These are phyloP conservation scores for Termitomyces sp. DNA, from an alignment of 768 basidiomycete genomes.

Conservation along the genomic window DNA sequence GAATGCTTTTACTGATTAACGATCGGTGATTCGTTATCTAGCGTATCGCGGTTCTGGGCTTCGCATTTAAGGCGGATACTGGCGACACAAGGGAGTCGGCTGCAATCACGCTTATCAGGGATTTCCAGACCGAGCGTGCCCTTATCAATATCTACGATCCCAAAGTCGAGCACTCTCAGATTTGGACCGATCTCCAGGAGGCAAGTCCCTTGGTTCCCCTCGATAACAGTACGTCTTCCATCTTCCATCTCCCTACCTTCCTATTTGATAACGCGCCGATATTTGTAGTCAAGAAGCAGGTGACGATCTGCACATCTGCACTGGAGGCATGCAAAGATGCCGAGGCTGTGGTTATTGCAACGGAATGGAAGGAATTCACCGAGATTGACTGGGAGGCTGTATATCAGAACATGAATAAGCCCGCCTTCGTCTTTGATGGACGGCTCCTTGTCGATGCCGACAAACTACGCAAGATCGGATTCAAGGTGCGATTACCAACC, in stretches of 20 bases:
- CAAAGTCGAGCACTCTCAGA: conserved; percentile 78
- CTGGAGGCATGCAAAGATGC: conserved; percentile 84
- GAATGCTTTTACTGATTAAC: background rate
- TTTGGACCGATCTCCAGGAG: conserved; percentile 76
- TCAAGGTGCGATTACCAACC: conserved; percentile 52
- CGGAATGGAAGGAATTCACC: conserved; percentile 97
- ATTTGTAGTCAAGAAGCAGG: conserved; percentile 75
- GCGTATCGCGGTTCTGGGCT: conserved; percentile 95
- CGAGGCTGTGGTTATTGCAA: conserved; percentile 93
- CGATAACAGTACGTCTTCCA: conserved; percentile 54
- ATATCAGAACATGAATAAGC: conserved; percentile 89
- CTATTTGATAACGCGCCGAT: background rate
- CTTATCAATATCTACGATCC: conserved; percentile 89
- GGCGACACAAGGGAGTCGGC: conserved; percentile 98
- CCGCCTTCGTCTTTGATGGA: conserved; percentile 97
- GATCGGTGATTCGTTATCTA: conserved; percentile 14
- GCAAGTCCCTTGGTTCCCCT: conserved; percentile 60
- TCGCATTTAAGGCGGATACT: conserved; percentile 99
- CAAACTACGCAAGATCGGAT: conserved; percentile 80
- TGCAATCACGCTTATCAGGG: conserved; percentile 87
- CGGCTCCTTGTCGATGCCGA: conserved; percentile 81
- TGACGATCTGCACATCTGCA: conserved; percentile 71
- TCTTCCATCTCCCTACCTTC: background rate
- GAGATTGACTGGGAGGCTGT: conserved; percentile 87
- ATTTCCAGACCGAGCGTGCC: conserved; percentile 90